Conservation (phyloP, 1,284 basidiomycete genomes). For the Moniliella sp. region DNA sequence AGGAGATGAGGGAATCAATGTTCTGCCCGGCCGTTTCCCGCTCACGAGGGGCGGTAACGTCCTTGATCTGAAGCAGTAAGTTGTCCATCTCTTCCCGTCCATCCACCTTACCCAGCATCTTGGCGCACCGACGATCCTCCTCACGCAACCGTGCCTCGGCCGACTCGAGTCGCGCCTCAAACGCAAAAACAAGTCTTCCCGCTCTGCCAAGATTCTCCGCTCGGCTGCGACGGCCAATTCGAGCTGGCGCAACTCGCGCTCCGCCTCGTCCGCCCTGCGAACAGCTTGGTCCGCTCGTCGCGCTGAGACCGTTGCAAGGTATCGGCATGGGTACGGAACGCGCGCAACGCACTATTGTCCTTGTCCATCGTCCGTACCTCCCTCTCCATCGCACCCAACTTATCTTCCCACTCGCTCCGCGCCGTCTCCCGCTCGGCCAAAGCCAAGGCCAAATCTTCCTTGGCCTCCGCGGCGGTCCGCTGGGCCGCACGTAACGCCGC, state of each 20-base stretch:
- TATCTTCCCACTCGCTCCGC: too few relatives aligned
- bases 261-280: conserved; percentile 4
- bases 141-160: conserved; percentile 21
- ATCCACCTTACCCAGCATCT: conserved; percentile 26
- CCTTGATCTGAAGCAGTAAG: conserved; percentile 27
- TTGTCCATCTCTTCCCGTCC: conserved; percentile 33
- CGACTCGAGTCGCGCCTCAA: conserved; percentile 14
- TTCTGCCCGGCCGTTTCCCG: conserved; percentile 13
- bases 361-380: too few relatives aligned
- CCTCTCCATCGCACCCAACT: too few relatives aligned
- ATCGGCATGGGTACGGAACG: too few relatives aligned
- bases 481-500: background rate
- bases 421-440: background rate
- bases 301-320: too few relatives aligned
- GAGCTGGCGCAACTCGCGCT: conserved; percentile 8
- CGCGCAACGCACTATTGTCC: too few relatives aligned
- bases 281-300: too few relatives aligned
- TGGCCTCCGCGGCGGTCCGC: background rate
- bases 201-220: conserved; percentile 16
- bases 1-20: conserved; percentile 5
- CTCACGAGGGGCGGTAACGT: conserved; percentile 6
- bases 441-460: background rate
- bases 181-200: conserved; percentile 16
- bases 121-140: conserved; percentile 23
- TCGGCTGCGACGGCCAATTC: conserved; percentile 14